Conservation (phyloP, 2,329 filamentous ascomycete species). For the Rhinocladiella mackenziei region DNA sequence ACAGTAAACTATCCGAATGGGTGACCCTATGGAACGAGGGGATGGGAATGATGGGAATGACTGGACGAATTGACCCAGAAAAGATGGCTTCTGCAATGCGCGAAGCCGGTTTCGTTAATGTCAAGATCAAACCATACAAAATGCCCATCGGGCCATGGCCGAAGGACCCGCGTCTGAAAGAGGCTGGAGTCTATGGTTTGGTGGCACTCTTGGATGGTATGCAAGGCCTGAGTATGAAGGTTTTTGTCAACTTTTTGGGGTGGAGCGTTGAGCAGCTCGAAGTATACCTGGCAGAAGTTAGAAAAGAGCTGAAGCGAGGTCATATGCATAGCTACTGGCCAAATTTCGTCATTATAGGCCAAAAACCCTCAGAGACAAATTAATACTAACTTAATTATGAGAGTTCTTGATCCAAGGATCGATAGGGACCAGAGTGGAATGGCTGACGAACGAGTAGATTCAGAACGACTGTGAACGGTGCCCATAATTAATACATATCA, state of each 20-base stretch:
- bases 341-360: no score
- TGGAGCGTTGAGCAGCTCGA: constrained; percentile 31
- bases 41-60: constrained; percentile 12
- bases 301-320: constrained; percentile 12
- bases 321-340: constrained; percentile 16
- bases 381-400: no score
- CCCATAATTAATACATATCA: no score
- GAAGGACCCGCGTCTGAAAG: constrained; percentile 31
- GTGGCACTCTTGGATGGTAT: constrained; percentile 19
- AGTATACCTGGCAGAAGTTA: constrained; percentile 24
- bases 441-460: no score
- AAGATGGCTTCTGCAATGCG: constrained; percentile 28
- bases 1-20: constrained; percentile 17
- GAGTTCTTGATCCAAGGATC: no score
- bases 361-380: no score
- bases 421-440: no score
- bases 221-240: constrained; percentile 16
- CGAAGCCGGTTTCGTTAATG: constrained; percentile 28
- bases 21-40: constrained; percentile 17
- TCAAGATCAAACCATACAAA: constrained; percentile 20
- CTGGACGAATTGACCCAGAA: constrained; percentile 10
- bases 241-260: constrained; percentile 30
- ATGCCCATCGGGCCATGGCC: constrained; percentile 33
- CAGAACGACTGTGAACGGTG: no score
- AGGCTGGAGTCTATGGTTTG: constrained; percentile 19